Base-by-base conservation (phyloP, 2,329 filamentous ascomycete species). In the Herpotrichia juniperi region DNA sequence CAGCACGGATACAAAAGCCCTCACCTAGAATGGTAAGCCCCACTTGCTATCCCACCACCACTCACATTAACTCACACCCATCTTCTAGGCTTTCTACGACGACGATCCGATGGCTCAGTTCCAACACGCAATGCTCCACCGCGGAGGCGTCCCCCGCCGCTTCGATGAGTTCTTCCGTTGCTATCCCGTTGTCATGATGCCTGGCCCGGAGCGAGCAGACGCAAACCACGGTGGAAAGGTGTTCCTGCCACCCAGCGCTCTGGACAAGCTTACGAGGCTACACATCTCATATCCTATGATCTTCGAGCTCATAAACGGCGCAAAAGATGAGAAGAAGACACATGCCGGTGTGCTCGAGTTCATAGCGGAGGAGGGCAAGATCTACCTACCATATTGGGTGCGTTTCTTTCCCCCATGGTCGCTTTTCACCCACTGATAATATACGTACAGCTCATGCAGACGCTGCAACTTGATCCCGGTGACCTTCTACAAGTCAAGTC, bases 131-230 rank as follows among this genome's bases (percentile, higher is more conserved):
- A 81, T 84, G 74, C 70, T 83, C 53, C 78, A 78, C 30, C 79
- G 78, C 57, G 78, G 75, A 45, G 74, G 77, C 25, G 72, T 73
- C 66, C 81, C 76, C 63, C 89, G 91, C 65, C 90, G 93, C 54
- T 99, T 99, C 79, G 93, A 99, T 75, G 94, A 99, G 76, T 97
- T 96, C 79, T 97, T 97, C 78, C 88, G 94, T 67, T 97, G 93
- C 80, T 99, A 97, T 70, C 94, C 94, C 37, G 84, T 97, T 66
- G 87, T 88, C 65, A 97, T 99, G 93, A 86, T 96, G 57, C 91
- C 93, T 11, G 93, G 93, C 2, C 86, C 91, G 31, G 93, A 97
- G 67, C 85, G 94, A 61, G 89, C 90, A 46, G 88, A 93, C 62
- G 87, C 96, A 56, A 97, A 97, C 80, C 93, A 94, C 71, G 94